Conservation (phyloP, 768 basidiomycete genomes). For the Calvatia gigantea region DNA sequence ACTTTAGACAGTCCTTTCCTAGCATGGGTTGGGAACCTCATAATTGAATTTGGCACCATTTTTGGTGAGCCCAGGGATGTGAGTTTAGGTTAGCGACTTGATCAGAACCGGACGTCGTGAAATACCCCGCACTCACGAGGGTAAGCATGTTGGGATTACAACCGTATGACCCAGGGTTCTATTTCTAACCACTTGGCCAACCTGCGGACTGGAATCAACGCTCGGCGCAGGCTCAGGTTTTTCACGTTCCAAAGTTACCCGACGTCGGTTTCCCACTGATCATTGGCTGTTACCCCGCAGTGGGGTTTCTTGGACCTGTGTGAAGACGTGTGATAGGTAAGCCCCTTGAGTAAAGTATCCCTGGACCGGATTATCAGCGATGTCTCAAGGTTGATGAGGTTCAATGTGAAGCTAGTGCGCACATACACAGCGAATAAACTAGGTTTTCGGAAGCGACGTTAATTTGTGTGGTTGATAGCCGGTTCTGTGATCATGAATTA, state of each 20-base stretch:
- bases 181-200: not conserved
- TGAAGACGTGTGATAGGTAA: not conserved
- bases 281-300: conserved; percentile 5
- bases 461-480: too few species aligned
- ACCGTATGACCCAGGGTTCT: too few species aligned
- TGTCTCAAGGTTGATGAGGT: not conserved
- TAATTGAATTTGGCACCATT: too few species aligned
- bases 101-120: too few species aligned
- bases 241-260: not conserved
- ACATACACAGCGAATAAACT: not conserved
- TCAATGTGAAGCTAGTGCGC: too few species aligned
- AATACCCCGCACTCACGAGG: too few species aligned
- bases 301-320: not conserved
- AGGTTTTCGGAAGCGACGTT: not conserved
- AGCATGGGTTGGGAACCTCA: too few species aligned
- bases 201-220: not conserved
- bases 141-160: too few species aligned
- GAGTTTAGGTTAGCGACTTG: too few species aligned
- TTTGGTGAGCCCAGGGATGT: too few species aligned
- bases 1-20: too few species aligned
- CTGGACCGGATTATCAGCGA: not conserved
- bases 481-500: too few species aligned
- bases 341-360: not conserved
- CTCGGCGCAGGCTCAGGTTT: not conserved
- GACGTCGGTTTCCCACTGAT: conserved; percentile 3